A percentile compares a stretch with the other conserved stretches of the same genome.
Conservation (phyloP, 202 grass and related monocot species). For the Brachypodium distachyon region DNA sequence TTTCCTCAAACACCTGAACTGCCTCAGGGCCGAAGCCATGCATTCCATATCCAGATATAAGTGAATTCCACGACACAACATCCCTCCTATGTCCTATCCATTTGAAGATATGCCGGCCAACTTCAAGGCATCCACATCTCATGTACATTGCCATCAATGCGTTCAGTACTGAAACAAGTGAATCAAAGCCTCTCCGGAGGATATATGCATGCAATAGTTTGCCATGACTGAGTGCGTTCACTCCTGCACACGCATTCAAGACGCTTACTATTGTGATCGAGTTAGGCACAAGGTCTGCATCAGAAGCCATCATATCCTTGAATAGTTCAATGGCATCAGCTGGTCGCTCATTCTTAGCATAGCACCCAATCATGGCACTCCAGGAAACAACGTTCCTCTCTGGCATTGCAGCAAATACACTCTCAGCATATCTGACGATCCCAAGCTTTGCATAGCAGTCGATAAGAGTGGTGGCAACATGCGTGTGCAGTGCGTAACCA, state of each 20-base stretch:
- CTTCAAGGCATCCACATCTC: constrained; percentile 65
- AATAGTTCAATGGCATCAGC: constrained; percentile 68
- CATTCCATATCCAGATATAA: constrained; percentile 82
- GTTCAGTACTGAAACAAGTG: constrained; percentile 57
- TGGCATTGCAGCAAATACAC: constrained; percentile 49
- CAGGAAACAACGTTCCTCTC: constrained; percentile 74
- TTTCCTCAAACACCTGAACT: constrained; percentile 51
- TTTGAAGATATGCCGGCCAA: constrained; percentile 36
- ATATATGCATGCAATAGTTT: constrained; percentile 78
- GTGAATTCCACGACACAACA: constrained; percentile 83
- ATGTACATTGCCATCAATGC: constrained; percentile 84
- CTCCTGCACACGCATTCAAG: constrained; percentile 58
- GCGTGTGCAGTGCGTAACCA: constrained; percentile 19
- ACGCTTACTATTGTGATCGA: constrained; percentile 60
- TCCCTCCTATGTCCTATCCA: constrained; percentile 48
- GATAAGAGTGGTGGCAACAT: constrained; percentile 75
- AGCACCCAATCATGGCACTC: constrained; percentile 90
- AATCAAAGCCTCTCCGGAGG: constrained; percentile 60
- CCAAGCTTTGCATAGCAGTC: constrained; percentile 90
- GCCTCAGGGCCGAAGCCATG: constrained; percentile 62
- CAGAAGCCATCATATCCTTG: constrained; percentile 48
- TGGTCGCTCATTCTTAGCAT: constrained; percentile 63
- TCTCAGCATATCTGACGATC: constrained; percentile 27
- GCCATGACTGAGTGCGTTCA: constrained; percentile 60
- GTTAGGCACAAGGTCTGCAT: constrained; percentile 50